These are phyloP conservation scores for Naganishia sp. DNA, from an alignment of 1,284 basidiomycete genomes.

Conservation along the genomic window DNA sequence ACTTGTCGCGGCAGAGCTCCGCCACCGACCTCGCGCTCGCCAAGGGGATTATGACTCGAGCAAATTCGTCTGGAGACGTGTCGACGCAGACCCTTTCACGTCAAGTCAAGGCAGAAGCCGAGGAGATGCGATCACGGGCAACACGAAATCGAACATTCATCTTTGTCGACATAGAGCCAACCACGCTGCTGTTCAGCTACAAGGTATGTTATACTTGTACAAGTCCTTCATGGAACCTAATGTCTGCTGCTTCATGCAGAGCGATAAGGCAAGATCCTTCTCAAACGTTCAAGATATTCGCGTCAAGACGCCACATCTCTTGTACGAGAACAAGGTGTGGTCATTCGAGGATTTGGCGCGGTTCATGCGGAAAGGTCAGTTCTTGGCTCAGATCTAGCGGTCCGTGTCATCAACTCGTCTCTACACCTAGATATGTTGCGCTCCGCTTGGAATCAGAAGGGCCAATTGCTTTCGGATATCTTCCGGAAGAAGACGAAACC, in stretches of 20 bases:
- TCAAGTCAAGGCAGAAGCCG: slow-evolving; percentile 39
- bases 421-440: slow-evolving; percentile 44
- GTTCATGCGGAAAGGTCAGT: slow-evolving; percentile 74
- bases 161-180: slow-evolving; percentile 70
- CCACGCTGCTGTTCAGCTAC: slow-evolving; percentile 54
- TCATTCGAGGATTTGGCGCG: slow-evolving; percentile 81
- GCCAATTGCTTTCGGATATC: slow-evolving; percentile 50
- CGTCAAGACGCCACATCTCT: slow-evolving; percentile 60
- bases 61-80: slow-evolving; percentile 5
- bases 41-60: background rate
- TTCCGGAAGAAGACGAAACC: slow-evolving; percentile 38
- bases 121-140: slow-evolving; percentile 56
- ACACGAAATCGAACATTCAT: slow-evolving; percentile 67
- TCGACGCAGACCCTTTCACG: background rate
- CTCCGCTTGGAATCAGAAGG: slow-evolving; percentile 52
- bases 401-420: background rate
- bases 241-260: slow-evolving; percentile 46
- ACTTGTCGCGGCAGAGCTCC: slow-evolving; percentile 8
- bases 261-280: slow-evolving; percentile 57
- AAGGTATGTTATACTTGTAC: slow-evolving; percentile 49
- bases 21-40: background rate
- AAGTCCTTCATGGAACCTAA: no score
- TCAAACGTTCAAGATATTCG: slow-evolving; percentile 60
- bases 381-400: background rate
- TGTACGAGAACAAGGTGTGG: slow-evolving; percentile 85